phyloP scores from a whole-genome alignment of 495 filamentous ascomycete species.

The Aspergillus steynii region DNA sequence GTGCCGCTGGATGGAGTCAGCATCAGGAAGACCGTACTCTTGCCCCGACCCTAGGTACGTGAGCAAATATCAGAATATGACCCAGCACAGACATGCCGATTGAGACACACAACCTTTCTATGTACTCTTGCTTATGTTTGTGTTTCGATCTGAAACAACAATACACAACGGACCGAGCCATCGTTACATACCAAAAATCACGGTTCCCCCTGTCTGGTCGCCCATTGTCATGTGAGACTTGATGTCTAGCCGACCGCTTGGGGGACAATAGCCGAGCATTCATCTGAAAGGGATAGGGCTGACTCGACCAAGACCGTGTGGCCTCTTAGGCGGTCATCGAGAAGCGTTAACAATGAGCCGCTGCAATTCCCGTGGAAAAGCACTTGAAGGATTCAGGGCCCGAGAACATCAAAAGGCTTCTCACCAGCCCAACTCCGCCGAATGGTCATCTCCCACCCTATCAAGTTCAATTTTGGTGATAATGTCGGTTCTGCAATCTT shows the following conservation, averaged over 20 bases:
- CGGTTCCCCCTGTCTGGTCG: neutral
- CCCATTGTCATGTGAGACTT: neutral
- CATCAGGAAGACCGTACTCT: neutral
- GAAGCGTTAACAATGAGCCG: neutral
- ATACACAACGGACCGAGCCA: neutral
- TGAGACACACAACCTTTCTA: neutral
- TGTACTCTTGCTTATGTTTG: neutral
- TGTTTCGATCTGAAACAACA: neutral
- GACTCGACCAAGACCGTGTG: neutral
- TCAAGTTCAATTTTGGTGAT: neutral
- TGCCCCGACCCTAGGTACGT: neutral
- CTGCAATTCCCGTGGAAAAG: neutral
- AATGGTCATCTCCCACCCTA: neutral
- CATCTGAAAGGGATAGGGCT: neutral
- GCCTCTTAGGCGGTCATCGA: neutral
- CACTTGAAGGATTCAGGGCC: neutral
- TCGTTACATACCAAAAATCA: neutral
- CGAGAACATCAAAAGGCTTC: neutral
- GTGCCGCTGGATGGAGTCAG: neutral
- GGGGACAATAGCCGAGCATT: neutral
- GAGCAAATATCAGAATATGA: neutral
- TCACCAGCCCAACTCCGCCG: neutral
- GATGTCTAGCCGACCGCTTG: neutral
- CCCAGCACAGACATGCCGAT: neutral
- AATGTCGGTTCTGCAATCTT: neutral